phyloP scores from a whole-genome alignment of 2,329 filamentous ascomycete species.

The Chaetomiaceae sp. region DNA sequence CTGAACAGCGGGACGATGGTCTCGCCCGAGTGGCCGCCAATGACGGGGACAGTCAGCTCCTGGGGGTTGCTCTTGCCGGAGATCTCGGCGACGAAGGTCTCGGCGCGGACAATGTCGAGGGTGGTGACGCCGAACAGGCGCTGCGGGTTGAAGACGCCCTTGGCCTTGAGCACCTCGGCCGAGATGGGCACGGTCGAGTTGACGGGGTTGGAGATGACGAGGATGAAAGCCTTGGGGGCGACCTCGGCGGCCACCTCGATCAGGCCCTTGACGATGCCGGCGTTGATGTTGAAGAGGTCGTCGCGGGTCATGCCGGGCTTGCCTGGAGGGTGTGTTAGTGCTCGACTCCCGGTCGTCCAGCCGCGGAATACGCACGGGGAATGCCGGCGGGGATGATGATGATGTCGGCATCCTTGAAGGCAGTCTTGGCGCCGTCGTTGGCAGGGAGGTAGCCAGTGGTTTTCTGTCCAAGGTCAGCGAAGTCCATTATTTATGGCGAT shows the following conservation, averaged over 20 bases:
- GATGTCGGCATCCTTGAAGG: conserved; percentile 89
- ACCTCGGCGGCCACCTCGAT: conserved; percentile 83
- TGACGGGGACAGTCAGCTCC: conserved; percentile 81
- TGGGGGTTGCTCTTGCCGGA: conserved; percentile 76
- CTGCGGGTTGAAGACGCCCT: conserved; percentile 89
- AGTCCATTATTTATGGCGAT: neutral
- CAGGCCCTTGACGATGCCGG: conserved; percentile 92
- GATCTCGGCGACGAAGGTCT: conserved; percentile 90
- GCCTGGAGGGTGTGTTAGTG: conserved; percentile 49
- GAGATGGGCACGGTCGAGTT: conserved; percentile 98
- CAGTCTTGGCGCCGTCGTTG: conserved; percentile 78
- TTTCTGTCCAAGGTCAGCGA: conserved; percentile 52
- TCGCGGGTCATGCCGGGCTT: conserved; percentile 99
- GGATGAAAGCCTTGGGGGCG: conserved; percentile 87
- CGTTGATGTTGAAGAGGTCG: conserved; percentile 99
- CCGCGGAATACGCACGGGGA: conserved; percentile 64
- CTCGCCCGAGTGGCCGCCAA: conserved; percentile 96
- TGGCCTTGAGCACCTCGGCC: conserved; percentile 91
- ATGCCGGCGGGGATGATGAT: conserved; percentile 97
- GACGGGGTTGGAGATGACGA: conserved; percentile 98
- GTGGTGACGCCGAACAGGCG: conserved; percentile 98
- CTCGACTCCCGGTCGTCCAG: neutral
- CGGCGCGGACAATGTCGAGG: conserved; percentile 94
- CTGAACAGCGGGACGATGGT: conserved; percentile 98
- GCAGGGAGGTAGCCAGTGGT: conserved; percentile 82